Base-by-base conservation (phyloP, 371 early-diverging fungal species). In the Lichtheimia corymbifera region DNA sequence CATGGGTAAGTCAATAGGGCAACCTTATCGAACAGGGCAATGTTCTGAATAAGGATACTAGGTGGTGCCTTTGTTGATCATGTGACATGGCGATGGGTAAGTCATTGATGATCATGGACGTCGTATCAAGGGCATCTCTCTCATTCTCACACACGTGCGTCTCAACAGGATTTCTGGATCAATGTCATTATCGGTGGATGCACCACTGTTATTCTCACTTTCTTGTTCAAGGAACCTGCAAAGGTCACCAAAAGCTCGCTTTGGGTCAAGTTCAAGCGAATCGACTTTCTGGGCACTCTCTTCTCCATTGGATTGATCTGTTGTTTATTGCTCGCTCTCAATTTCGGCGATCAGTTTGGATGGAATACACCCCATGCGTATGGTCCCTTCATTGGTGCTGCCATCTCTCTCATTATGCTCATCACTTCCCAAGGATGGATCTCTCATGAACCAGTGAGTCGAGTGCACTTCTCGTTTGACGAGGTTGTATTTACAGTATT, bases 151-250 rank as follows among this genome's bases (percentile, higher is more conserved):
- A 35, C 11, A 17, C 47, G 9, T 1, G 1, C 47, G 5, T 47
- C 17, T n/a, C n/a, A 11, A 47, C 5, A 18, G n/a, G 86, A 84
- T 35, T 90, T 89, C 59, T 84, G 78, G 81, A 75, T 92, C 59
- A 92, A 92, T 68, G 69, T 92, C 17, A 91, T 91, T n/a, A 44
- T 93, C n/a, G 79, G 87, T 15, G 83, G 70, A 4, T 60, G 89
- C 24, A 65, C 88, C 0, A 63, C 87, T 40, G 40, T 76, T 3
- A 50, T 88, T 18, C 56, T 87, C 1, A 30, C 84, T 11, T 77
- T 84, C 50, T 69, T 88, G 25, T 76, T 80, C 5, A 62, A 86
- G 11, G 69, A 74, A 49, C 63, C 71, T 17, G 77, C 82, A 3
- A 73, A 83, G 0, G 58, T 72, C 41, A 64, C 71, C 14, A 53